A percentile compares a stretch with the other conserved stretches of the same genome.
Conservation (phyloP, 352 stramenopile species). For the Peronosclerospora sorghi region DNA sequence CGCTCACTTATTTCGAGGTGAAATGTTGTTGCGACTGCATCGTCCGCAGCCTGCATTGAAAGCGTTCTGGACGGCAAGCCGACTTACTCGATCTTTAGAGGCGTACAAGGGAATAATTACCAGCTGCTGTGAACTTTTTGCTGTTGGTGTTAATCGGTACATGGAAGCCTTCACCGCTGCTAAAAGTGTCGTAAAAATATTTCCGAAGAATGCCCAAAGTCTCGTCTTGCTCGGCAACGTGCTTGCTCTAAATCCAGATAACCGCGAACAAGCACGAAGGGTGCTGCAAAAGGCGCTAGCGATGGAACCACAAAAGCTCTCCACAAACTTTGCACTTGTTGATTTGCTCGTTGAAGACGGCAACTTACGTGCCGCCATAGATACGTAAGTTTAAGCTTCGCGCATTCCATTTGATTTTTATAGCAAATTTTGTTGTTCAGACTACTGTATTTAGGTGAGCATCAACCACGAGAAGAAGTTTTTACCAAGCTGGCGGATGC, state of each 20-base stretch:
- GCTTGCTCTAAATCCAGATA: conserved; percentile 54
- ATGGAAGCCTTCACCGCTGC: conserved; percentile 62
- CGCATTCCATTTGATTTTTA: conserved; percentile 1
- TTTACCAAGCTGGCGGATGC: conserved; percentile 68
- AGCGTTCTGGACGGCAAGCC: conserved; percentile 51
- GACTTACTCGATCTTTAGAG: conserved; percentile 48
- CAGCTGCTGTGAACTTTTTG: conserved; percentile 60
- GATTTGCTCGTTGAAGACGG: conserved; percentile 56
- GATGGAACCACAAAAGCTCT: conserved; percentile 51
- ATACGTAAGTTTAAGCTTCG: conserved; percentile 27
- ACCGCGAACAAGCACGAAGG: conserved; percentile 40
- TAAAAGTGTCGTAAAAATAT: conserved; percentile 57
- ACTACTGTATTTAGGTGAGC: conserved; percentile 35
- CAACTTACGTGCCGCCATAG: conserved; percentile 38
- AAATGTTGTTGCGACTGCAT: conserved; percentile 45
- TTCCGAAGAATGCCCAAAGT: conserved; percentile 55
- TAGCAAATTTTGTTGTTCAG: conserved; percentile 5
- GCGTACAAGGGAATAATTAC: conserved; percentile 63
- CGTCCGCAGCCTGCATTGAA: conserved; percentile 53
- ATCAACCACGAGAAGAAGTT: conserved; percentile 45
- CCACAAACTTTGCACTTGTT: conserved; percentile 53
- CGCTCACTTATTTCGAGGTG: conserved; percentile 48
- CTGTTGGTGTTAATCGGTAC: conserved; percentile 53
- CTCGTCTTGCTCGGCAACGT: conserved; percentile 67
- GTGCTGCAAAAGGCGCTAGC: conserved; percentile 47